A percentile compares a stretch with the other conserved stretches of the same genome.
These are phyloP conservation scores for Agaricus subrufescens DNA, from an alignment of 768 basidiomycete species.

Conservation along the genomic window DNA sequence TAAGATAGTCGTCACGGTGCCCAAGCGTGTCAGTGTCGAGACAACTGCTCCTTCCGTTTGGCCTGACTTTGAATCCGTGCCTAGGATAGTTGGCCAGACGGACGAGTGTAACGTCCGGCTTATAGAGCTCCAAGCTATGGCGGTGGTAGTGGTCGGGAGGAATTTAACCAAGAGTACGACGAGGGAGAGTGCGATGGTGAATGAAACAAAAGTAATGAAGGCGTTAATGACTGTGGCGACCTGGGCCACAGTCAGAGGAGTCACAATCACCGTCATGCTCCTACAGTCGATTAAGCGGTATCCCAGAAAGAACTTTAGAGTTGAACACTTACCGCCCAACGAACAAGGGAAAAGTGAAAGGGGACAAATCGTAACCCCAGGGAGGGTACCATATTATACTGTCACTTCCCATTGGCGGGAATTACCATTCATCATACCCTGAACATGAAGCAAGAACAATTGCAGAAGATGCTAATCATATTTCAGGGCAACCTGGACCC, in stretches of 20 bases:
- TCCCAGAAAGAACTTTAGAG: too few species aligned
- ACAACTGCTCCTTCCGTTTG: background rate
- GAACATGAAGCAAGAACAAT: too few species aligned
- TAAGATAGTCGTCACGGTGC: background rate
- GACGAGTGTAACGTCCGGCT: constrained; percentile 15
- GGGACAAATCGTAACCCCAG: too few species aligned
- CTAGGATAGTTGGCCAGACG: constrained; percentile 16
- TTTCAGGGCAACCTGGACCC: too few species aligned
- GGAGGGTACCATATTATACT: too few species aligned
- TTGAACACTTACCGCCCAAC: too few species aligned
- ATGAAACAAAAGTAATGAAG: constrained; percentile 14
- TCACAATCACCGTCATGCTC: constrained; percentile 2
- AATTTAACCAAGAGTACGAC: constrained; percentile 15
- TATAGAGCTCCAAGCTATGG: constrained; percentile 17
- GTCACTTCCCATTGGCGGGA: too few species aligned
- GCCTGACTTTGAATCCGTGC: constrained; percentile 6
- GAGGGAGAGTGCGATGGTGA: constrained; percentile 14
- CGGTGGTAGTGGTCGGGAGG: constrained; percentile 13
- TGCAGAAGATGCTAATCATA: too few species aligned
- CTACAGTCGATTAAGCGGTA: too few species aligned
- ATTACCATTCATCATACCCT: too few species aligned
- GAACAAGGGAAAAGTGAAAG: too few species aligned
- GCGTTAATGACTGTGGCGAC: constrained; percentile 19
- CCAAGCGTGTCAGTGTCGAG: background rate
- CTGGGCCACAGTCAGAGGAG: constrained; percentile 15